These are phyloP conservation scores for Ormosia semicastrata DNA, from an alignment of 306 rosid species.

Conservation along the genomic window DNA sequence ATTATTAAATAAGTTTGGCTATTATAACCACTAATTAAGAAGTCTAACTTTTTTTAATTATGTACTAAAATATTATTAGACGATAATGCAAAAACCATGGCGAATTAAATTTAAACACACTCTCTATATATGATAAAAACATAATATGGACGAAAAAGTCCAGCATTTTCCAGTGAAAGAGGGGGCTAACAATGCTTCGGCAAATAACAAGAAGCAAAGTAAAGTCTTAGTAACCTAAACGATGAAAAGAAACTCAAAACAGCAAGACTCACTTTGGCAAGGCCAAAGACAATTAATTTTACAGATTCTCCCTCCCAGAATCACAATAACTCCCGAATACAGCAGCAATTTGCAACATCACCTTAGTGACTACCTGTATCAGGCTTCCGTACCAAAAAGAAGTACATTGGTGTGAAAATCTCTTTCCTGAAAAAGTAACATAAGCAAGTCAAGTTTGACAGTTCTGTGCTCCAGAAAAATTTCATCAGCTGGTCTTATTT, in stretches of 20 bases:
- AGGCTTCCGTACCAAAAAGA: constrained; percentile 83
- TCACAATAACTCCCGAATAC: neutral
- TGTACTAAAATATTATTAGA: too few relatives aligned
- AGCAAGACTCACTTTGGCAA: neutral
- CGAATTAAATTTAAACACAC: too few relatives aligned
- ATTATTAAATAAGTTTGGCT: too few relatives aligned
- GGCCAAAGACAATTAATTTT: neutral
- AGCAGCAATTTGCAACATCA: neutral
- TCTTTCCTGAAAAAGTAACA: constrained; percentile 53
- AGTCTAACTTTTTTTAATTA: too few relatives aligned
- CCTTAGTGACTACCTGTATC: constrained; percentile 28
- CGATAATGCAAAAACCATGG: too few relatives aligned
- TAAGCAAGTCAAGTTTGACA: neutral
- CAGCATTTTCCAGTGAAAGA: neutral
- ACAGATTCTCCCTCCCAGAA: neutral
- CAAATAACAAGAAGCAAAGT: neutral
- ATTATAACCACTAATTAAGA: too few relatives aligned
- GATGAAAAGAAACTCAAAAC: constrained; percentile 8
- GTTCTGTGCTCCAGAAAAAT: neutral
- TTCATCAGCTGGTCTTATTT: neutral
- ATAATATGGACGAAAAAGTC: neutral
- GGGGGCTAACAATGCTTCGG: neutral
- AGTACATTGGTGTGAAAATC: constrained; percentile 85
- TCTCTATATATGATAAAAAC: neutral
- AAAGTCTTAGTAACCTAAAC: neutral